A percentile compares a stretch with the other conserved stretches of the same genome.
These are phyloP conservation scores for Fusarium tricinctum DNA, from an alignment of 2,329 filamentous ascomycete genomes.

Conservation along the genomic window DNA sequence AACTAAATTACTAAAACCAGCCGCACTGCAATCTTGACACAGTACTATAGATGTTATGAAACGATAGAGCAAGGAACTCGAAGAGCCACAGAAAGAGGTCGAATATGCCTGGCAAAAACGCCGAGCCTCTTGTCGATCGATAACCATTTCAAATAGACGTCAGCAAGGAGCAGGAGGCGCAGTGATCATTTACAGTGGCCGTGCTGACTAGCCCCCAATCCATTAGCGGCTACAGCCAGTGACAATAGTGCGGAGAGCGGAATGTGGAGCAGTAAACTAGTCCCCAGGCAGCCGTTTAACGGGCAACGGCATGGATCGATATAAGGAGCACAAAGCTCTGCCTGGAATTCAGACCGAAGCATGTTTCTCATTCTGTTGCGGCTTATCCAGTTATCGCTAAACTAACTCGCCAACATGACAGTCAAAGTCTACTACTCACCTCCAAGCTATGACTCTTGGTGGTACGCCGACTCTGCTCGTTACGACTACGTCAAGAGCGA, in stretches of 20 bases:
- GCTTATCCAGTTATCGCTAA: background rate
- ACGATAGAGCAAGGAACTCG: too few species aligned
- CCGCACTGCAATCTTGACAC: too few species aligned
- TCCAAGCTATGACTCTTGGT: conserved; percentile 5
- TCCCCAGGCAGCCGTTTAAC: conserved; percentile 22
- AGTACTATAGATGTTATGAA: too few species aligned
- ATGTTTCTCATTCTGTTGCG: background rate
- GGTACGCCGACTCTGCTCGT: conserved; percentile 27
- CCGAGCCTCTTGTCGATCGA: too few species aligned
- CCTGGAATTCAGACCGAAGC: background rate
- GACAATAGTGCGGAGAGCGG: too few species aligned
- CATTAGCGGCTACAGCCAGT: conserved; percentile 2
- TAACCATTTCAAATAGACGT: too few species aligned
- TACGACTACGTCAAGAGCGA: conserved; percentile 36
- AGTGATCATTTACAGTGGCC: background rate
- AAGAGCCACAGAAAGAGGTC: too few species aligned
- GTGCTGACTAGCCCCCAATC: background rate
- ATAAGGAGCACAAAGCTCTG: background rate
- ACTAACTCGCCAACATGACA: conserved; percentile 4
- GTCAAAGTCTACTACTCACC: background rate
- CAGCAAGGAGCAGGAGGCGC: background rate
- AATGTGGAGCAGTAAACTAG: conserved; percentile 5
- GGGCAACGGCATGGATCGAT: background rate
- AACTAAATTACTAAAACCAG: conserved; percentile 4
- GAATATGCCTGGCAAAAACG: too few species aligned